Evolutionary conservation across 2,329 filamentous ascomycete species (phyloP).

Genomic region (Capronia americana): DNA sequence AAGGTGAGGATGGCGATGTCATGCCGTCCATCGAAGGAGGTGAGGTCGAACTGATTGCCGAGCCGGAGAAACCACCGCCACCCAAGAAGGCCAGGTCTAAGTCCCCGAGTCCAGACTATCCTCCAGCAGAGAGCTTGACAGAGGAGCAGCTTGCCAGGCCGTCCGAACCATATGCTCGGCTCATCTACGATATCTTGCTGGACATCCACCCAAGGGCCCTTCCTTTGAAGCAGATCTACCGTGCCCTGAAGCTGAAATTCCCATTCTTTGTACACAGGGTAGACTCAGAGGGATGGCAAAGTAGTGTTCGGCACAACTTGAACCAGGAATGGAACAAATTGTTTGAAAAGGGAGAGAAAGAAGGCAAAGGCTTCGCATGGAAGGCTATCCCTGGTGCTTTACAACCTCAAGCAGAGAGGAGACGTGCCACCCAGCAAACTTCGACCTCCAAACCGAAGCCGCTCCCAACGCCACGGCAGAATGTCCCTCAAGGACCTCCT

Average conservation of each 20-base stretch:
- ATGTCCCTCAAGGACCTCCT: slow-evolving; percentile 31
- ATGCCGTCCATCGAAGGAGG: slow-evolving; percentile 51
- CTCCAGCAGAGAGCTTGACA: slow-evolving; percentile 64
- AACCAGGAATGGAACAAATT: slow-evolving; percentile 59
- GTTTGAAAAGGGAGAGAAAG: slow-evolving; percentile 66
- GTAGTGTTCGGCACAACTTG: slow-evolving; percentile 70
- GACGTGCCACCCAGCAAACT: slow-evolving; percentile 35
- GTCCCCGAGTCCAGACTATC: slow-evolving; percentile 68
- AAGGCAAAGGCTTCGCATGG: slow-evolving; percentile 70
- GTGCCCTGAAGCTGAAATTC: slow-evolving; percentile 67
- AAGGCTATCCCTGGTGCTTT: slow-evolving; percentile 59
- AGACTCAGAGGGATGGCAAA: slow-evolving; percentile 69
- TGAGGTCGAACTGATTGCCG: slow-evolving; percentile 33
- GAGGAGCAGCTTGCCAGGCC: slow-evolving; percentile 69
- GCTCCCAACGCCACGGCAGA: slow-evolving; percentile 29
- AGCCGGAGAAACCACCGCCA: slow-evolving; percentile 32
- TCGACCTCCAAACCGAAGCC: slow-evolving; percentile 37
- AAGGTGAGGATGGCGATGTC: slow-evolving; percentile 51
- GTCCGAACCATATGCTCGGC: slow-evolving; percentile 66
- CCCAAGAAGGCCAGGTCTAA: slow-evolving; percentile 53
- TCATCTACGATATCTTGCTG: slow-evolving; percentile 68
- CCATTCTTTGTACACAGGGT: slow-evolving; percentile 68
- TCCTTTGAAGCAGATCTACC: slow-evolving; percentile 71
- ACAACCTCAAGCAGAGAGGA: slow-evolving; percentile 37
- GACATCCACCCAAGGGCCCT: slow-evolving; percentile 59